These are phyloP conservation scores for Betula pendula DNA, from an alignment of 306 rosid genomes.

Conservation along the genomic window DNA sequence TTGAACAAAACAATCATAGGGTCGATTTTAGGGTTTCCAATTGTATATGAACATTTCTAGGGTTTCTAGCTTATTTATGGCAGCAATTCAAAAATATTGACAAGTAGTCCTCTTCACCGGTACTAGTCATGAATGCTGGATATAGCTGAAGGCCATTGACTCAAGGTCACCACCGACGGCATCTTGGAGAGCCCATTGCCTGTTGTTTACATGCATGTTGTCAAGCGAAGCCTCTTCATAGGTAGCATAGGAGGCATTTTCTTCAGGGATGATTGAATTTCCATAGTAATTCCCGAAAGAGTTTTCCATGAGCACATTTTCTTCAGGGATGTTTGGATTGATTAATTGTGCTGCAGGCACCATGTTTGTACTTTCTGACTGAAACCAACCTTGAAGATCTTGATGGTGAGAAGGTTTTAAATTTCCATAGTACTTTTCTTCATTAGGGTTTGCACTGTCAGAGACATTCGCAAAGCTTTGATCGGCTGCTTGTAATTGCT, in stretches of 20 bases:
- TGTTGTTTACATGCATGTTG: conserved; percentile 39
- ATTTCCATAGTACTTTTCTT: conserved; percentile 46
- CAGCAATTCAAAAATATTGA: conserved; percentile 39
- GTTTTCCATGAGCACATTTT: conserved; percentile 39
- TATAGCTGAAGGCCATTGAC: conserved; percentile 69
- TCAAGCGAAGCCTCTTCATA: conserved; percentile 68
- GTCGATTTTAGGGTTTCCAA: conserved; percentile 35
- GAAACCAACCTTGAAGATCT: conserved; percentile 63
- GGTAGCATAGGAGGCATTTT: conserved; percentile 64
- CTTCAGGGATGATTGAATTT: conserved; percentile 48
- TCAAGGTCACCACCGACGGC: conserved; percentile 67
- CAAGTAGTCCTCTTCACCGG: conserved; percentile 34
- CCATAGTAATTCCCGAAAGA: conserved; percentile 52
- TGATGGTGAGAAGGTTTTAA: conserved; percentile 38
- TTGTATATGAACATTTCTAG: conserved; percentile 50
- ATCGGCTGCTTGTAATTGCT: conserved; percentile 65
- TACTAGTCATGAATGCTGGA: conserved; percentile 33
- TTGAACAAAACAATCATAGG: conserved; percentile 37
- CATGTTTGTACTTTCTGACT: conserved; percentile 40
- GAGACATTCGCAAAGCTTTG: conserved; percentile 48
- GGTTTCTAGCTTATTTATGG: conserved; percentile 51
- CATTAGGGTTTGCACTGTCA: conserved; percentile 56
- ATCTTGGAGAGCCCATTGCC: conserved; percentile 56
- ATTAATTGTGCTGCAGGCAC: conserved; percentile 43
- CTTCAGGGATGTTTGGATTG: conserved; percentile 41